Percentiles rank a stretch among this genome's conserved stretches.
Evolutionary conservation across 2,329 filamentous ascomycete species (phyloP).

Genomic region (Bipolaris bicolor): DNA sequence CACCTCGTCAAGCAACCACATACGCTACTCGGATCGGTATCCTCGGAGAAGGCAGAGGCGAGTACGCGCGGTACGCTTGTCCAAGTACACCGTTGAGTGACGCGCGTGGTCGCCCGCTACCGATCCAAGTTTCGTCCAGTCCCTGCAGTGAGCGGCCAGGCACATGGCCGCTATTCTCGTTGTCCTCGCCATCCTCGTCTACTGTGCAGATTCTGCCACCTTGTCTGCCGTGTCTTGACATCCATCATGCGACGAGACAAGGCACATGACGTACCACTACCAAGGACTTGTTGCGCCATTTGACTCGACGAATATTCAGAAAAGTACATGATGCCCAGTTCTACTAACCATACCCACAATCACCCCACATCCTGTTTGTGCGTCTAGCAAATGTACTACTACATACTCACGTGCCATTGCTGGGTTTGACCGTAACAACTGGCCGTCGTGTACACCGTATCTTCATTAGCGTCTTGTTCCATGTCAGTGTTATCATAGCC

Average conservation of each 20-base stretch:
- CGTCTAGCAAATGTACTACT: neutral
- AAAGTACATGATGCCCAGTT: neutral
- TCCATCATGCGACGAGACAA: slow-evolving; percentile 2
- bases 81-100: neutral
- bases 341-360: neutral
- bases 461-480: neutral
- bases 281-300: neutral
- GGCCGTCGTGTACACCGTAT: neutral
- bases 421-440: neutral
- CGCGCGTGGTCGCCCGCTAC: too few relatives aligned
- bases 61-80: neutral
- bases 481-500: too few relatives aligned
- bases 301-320: neutral
- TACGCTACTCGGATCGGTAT: too few relatives aligned
- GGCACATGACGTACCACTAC: slow-evolving; percentile 7
- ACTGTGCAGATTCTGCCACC: neutral
- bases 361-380: neutral
- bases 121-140: too few relatives aligned
- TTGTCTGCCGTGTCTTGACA: slow-evolving; percentile 2
- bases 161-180: too few relatives aligned
- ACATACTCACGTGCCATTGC: neutral
- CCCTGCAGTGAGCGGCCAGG: too few relatives aligned
- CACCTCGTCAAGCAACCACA: too few relatives aligned
- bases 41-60: too few relatives aligned
- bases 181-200: too few relatives aligned